Evolutionary conservation across 345 rosid species (phyloP), one percentile per base, ranked within the genome.

Genomic region (Gynandropsis gynandra): DNA sequence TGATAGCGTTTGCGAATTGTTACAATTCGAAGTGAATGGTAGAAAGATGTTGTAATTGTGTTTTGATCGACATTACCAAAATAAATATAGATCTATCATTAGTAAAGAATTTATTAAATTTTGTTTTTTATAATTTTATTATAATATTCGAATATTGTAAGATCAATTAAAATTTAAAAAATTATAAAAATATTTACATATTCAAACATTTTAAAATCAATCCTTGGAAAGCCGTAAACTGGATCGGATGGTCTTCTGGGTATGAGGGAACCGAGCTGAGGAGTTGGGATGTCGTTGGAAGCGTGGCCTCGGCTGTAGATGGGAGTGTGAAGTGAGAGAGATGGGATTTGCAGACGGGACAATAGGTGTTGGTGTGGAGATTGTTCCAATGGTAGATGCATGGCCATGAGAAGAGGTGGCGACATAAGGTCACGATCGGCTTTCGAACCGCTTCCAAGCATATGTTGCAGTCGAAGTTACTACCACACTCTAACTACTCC

Each of bases 381-480:
- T 74, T 63, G 32, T 78, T 79, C 98, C 98, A 90, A 66, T 82
- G 79, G 70, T 87, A 81, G 60, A 92, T 84, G 76, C 96, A 92
- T 14, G 95, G 87, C 98, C 98, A 92, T 73, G 96, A 92, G 70
- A 84, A 92, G 41, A 92, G 79, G 72, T 92, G 98, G 27, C 98
- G 96, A 24, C 96, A 92, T 50, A 76, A 81, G 19, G 96, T 87
- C 47, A 92, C 96, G 54, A 92, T 89, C 0, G 98, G 98, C 33
- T 92, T 96, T 0, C 40, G 72, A 3, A 87, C 96, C 47, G 50
- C 75, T 34, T 92, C 96, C 11, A 92, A 65, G 50, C 98, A 92
- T 69, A 92, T 87, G 47, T 79, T 84, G 72, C 98, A 92, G 68
- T 87, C 93, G 54, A 87, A 92, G 72, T 80, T 72, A 60, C 87